Percentiles rank a stretch among this genome's conserved stretches.
Conservation (phyloP, 805 yeast species). For the Candida methanosorbosa region DNA sequence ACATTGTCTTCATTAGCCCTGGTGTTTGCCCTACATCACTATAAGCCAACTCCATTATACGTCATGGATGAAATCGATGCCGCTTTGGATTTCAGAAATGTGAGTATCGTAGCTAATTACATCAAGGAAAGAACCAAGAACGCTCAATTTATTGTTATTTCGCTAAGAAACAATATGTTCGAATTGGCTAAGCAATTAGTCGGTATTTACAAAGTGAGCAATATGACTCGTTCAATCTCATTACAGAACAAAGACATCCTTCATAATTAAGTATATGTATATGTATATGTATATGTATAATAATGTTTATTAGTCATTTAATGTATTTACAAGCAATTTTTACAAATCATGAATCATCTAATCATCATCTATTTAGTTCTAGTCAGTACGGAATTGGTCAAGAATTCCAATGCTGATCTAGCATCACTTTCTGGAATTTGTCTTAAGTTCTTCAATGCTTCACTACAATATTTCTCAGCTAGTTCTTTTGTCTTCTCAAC, state of each 20-base stretch:
- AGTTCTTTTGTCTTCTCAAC: conserved; percentile 64
- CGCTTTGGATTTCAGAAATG: conserved; percentile 94
- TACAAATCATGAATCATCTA: not conserved
- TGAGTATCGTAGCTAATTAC: conserved; percentile 94
- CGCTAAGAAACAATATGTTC: conserved; percentile 94
- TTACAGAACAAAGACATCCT: conserved; percentile 51
- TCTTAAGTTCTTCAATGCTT: conserved; percentile 65
- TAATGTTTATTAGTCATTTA: not conserved
- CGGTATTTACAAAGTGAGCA: conserved; percentile 89
- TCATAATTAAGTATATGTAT: no score
- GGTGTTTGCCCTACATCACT: conserved; percentile 92
- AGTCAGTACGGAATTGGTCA: conserved; percentile 76
- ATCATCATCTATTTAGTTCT: conserved; percentile 42
- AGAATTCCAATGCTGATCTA: conserved; percentile 74
- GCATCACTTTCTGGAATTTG: conserved; percentile 83
- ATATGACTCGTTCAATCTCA: conserved; percentile 83
- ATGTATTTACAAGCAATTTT: not conserved
- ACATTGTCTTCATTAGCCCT: conserved; percentile 90
- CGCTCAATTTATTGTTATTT: conserved; percentile 94
- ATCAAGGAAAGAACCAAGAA: conserved; percentile 92
- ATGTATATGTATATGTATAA: not conserved
- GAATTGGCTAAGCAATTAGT: conserved; percentile 91
- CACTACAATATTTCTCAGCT: conserved; percentile 71
- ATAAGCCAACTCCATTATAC: conserved; percentile 93
- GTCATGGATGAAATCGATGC: conserved; percentile 99